Percentiles rank a stretch among this genome's conserved stretches.
These are phyloP conservation scores for Ambrosia artemisiifolia DNA, from an alignment of 129 eudicot species.

Conservation along the genomic window DNA sequence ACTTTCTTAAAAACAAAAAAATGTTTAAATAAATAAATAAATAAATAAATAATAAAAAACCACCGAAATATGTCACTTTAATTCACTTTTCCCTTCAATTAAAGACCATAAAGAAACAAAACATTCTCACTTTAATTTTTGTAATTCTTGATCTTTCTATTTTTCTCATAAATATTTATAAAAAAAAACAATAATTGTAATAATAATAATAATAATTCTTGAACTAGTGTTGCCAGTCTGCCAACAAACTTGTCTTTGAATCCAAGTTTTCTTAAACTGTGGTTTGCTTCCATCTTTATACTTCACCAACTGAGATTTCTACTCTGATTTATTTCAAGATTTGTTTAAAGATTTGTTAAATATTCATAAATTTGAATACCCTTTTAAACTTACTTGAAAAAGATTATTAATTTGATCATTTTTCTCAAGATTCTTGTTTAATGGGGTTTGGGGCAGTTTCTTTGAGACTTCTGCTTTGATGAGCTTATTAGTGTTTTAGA, in stretches of 20 bases:
- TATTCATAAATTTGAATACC: conserved; percentile 11
- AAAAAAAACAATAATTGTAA: not conserved
- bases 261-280: conserved; percentile 33
- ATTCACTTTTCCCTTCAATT: conserved; percentile 28
- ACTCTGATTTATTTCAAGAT: conserved; percentile 13
- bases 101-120: conserved; percentile 16
- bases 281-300: conserved; percentile 31
- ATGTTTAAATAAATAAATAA: not conserved
- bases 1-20: conserved; percentile 10
- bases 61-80: conserved; percentile 32
- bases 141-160: conserved; percentile 14
- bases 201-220: conserved; percentile 13
- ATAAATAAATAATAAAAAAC: not conserved
- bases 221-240: conserved; percentile 30
- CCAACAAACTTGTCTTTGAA: conserved; percentile 42
- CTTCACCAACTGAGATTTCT: conserved; percentile 37
- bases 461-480: conserved; percentile 11
- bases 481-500: conserved; percentile 21
- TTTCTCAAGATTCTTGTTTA: not conserved
- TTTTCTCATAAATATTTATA: not conserved
- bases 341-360: conserved; percentile 7
- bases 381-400: conserved; percentile 15
- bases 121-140: conserved; percentile 32
- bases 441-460: conserved; percentile 10
- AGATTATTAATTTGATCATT: conserved; percentile 8